Evolutionary conservation across 768 basidiomycete genomes (phyloP).

Genomic region (Lentinula lateritia): DNA sequence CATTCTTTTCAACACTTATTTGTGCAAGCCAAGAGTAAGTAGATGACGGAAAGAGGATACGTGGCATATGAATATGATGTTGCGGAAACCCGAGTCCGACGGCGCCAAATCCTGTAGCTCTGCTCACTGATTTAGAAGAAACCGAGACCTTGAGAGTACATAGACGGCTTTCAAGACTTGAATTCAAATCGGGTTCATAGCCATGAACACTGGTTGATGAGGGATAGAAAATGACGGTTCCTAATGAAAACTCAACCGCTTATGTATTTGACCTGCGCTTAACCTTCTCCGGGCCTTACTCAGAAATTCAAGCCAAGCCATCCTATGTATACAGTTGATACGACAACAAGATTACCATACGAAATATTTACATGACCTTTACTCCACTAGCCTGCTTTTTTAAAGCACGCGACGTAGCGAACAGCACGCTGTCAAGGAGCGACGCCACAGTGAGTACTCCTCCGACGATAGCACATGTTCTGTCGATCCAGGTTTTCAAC

Average conservation of each 20-base stretch:
- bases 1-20: conserved; percentile 35
- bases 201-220: no score
- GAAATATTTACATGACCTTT: conserved; percentile 35
- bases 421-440: conserved; percentile 80
- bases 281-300: no score
- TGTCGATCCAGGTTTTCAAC: conserved; percentile 21
- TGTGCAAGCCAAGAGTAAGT: neutral
- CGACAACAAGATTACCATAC: neutral
- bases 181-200: no score
- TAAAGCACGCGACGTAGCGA: conserved; percentile 71
- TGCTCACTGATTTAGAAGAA: neutral
- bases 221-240: no score
- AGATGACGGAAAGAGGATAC: neutral
- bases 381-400: conserved; percentile 47
- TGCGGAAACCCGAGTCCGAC: neutral
- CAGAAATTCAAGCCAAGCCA: no score
- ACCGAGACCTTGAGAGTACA: no score
- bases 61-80: neutral
- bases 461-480: conserved; percentile 96
- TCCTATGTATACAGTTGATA: neutral
- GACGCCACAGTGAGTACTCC: conserved; percentile 95
- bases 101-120: neutral
- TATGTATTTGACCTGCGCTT: no score
- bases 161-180: no score
- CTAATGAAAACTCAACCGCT: no score